Evolutionary conservation across 768 basidiomycete genomes (phyloP).

Genomic region (Paxillus involutus): DNA sequence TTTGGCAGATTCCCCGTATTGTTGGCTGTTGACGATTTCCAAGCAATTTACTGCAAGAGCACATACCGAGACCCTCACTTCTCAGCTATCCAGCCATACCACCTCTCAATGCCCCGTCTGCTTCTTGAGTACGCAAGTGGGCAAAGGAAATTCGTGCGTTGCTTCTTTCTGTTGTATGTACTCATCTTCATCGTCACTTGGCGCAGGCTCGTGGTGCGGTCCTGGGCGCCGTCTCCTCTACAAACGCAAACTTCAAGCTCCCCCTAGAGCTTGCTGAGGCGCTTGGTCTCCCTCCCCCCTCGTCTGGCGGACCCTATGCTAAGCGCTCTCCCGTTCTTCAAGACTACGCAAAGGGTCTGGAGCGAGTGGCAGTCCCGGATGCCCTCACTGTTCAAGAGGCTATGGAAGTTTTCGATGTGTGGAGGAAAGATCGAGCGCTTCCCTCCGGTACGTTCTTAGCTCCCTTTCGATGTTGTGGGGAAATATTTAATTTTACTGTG

Average conservation of each 20-base stretch:
- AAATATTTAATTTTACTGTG: not conserved
- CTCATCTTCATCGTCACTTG: constrained; percentile 1
- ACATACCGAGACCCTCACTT: constrained; percentile 76
- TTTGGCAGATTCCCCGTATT: constrained; percentile 37
- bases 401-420: constrained; percentile 71
- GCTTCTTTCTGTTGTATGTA: not conserved
- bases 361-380: constrained; percentile 39
- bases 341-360: constrained; percentile 55
- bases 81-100: constrained; percentile 65
- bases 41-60: constrained; percentile 69
- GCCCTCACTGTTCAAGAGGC: constrained; percentile 68
- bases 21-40: constrained; percentile 86
- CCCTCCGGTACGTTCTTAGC: constrained; percentile 26
- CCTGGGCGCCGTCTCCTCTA: constrained; percentile 65
- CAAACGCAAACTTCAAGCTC: constrained; percentile 56
- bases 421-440: constrained; percentile 62
- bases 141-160: constrained; percentile 60
- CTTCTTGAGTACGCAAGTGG: constrained; percentile 82
- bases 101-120: constrained; percentile 76
- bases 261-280: constrained; percentile 63
- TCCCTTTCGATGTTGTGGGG: no score
- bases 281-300: constrained; percentile 46
- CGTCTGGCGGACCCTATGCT: constrained; percentile 52
- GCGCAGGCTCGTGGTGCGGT: constrained; percentile 67
- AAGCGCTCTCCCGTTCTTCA: constrained; percentile 35